Evolutionary conservation across 1,139 yeast species (phyloP).

Genomic region (Hansenula sp.): DNA sequence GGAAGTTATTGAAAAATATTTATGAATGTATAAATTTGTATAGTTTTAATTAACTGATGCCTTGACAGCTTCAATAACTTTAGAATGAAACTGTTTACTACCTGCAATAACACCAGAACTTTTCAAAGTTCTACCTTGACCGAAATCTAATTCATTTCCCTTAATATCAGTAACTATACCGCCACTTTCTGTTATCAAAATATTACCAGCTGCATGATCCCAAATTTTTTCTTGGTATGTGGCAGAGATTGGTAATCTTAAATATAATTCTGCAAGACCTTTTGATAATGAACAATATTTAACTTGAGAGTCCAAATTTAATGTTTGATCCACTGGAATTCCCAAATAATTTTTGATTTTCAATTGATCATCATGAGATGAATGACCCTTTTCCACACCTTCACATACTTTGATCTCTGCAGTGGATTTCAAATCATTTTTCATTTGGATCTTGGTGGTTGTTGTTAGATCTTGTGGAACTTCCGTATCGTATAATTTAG

Average conservation of each 20-base stretch:
- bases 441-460: constrained; percentile 40
- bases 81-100: constrained; percentile 54
- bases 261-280: constrained; percentile 90
- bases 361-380: constrained; percentile 86
- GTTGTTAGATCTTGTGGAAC: constrained; percentile 31
- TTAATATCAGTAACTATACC: constrained; percentile 84
- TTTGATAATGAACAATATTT: constrained; percentile 88
- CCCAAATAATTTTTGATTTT: constrained; percentile 64
- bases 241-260: constrained; percentile 77
- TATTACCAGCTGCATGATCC: constrained; percentile 98
- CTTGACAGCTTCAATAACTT: constrained; percentile 60
- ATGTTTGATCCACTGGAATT: constrained; percentile 47
- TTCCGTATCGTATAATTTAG: constrained; percentile 33
- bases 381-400: constrained; percentile 96
- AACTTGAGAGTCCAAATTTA: constrained; percentile 91
- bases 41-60: constrained; percentile 8
- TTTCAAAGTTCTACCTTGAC: constrained; percentile 75
- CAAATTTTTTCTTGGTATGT: constrained; percentile 90
- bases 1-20: constrained; percentile 19
- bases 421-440: constrained; percentile 33
- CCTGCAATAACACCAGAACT: constrained; percentile 95
- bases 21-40: neutral
- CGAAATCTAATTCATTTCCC: constrained; percentile 73
- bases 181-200: constrained; percentile 85
- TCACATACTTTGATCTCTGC: constrained; percentile 63